Evolutionary conservation across 2,329 filamentous ascomycete species (phyloP), one percentile per base, ranked within the genome.

Genomic region (Colletotrichum karsti): DNA sequence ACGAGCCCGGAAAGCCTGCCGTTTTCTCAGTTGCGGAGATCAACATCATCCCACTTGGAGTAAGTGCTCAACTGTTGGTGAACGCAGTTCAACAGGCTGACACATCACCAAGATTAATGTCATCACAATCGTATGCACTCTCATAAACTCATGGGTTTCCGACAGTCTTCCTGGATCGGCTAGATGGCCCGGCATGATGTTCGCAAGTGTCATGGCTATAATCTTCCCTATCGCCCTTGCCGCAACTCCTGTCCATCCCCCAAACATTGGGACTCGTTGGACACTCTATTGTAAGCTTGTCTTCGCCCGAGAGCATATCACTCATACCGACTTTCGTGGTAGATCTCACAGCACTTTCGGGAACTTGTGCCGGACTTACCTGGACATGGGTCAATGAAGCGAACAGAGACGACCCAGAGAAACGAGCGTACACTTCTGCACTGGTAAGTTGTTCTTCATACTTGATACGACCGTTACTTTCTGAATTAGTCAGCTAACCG

Each of bases 351-450:
- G 70, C 73, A 3, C 67, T 75, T 3, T 33, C 61, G 1, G 63
- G 67, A 9, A 72, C 73, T 2, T 54, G 63, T 7, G 74, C 73
- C 1, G 73, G 72, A 28, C 69, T 75, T 10, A 72, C 72, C 13
- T 75, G 74, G 74, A 74, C 74, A 5, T 74, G 67, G 53, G 74
- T 76, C 13, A 75, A 75, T 51, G 74, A 74, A 30, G 50, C 51
- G 3, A 75, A 69, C 57, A 62, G 74, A 20, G 28, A 71, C 10
- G 74, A 76, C 42, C 74, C 72, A 0, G 74, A 76, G 39, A 76
- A 76, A 59, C 59, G 74, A 3, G 74, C 73, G 0, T 76, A 76
- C 30, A 57, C 73, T 10, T 75, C 73, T 8, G 74, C 74, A 5
- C 48, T 76, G 70, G 73, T 75, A 4, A 22, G 63, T n/a, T 53